Evolutionary conservation across 345 rosid genomes (phyloP), one percentile per base, ranked within the genome.

Genomic region (Populus tremula): DNA sequence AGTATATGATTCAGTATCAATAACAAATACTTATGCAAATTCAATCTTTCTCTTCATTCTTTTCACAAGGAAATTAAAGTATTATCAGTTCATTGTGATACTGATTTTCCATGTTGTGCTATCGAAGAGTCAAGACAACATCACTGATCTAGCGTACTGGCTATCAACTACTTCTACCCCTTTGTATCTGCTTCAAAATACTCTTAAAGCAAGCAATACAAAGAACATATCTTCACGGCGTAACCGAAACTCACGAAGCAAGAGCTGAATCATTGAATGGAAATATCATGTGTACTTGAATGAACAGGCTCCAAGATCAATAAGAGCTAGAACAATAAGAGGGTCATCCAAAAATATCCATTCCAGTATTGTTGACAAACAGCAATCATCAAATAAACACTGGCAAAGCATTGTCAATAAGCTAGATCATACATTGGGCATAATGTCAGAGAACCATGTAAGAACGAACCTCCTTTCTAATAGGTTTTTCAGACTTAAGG

Each of bases 91-190:
- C 33, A 62, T 31, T 49, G 41, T 77, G 70, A 50, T 27, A 66
- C 67, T 70, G 25, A 70, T 67, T 71, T 71, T 53, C 62, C 38
- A 25, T 63, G 20, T 71, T 23, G 35, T 75, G 69, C 35, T 21
- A 71, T 72, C 78, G 81, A 79, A 81, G 89, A 76, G 83, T 75
- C 86, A 87, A 78, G 90, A 87, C 73, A 81, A 84, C 84, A 83
- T 85, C 50, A 63, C 69, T 79, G 89, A 86, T 53, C 88, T 88
- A 72, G 77, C 89, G 70, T 88, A 88, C 76, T 90, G 94, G 94
- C 89, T 90, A 45, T 87, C 94, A 79, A 85, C 88, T 81, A 87
- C 85, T 84, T 85, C 89, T 50, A 87, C 89, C 54, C 92, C 88
- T 78, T 78, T 88, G 80, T 86, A 82, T 85, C 86, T 88, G 61